Percentiles rank a stretch among this genome's conserved stretches.
These are phyloP conservation scores for Meira nashicola DNA, from an alignment of 1,284 basidiomycete species.

Conservation along the genomic window DNA sequence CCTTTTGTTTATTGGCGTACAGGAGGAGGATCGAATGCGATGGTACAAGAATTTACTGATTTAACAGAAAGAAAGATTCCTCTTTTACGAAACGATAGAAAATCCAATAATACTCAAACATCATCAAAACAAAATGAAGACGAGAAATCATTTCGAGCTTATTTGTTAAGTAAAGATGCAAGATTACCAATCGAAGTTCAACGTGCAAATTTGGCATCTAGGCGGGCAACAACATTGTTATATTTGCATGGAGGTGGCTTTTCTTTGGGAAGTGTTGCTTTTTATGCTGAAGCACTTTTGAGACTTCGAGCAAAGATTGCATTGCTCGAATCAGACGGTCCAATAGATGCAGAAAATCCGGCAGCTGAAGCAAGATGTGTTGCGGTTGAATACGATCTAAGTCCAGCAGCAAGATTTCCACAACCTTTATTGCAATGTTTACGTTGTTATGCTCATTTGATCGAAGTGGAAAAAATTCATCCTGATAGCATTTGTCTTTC, in stretches of 20 bases:
- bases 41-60: constrained; percentile 32
- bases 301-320: constrained; percentile 26
- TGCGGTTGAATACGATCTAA: constrained; percentile 49
- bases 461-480: constrained; percentile 44
- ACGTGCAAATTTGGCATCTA: constrained; percentile 12
- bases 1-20: constrained; percentile 49
- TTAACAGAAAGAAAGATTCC: constrained; percentile 6
- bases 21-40: constrained; percentile 36
- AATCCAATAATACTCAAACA: neutral
- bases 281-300: constrained; percentile 50
- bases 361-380: constrained; percentile 27
- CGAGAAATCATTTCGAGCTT: constrained; percentile 36
- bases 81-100: neutral
- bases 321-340: constrained; percentile 9
- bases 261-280: constrained; percentile 48
- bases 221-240: constrained; percentile 34
- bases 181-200: constrained; percentile 14
- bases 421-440: constrained; percentile 45
- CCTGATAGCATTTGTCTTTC: constrained; percentile 40
- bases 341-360: neutral
- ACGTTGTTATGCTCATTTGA: constrained; percentile 48
- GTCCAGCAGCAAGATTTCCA: constrained; percentile 42
- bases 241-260: constrained; percentile 52
- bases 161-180: constrained; percentile 38
- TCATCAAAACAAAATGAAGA: constrained; percentile 8